phyloP scores from a whole-genome alignment of 306 rosid genomes.

The Quercus dentata region DNA sequence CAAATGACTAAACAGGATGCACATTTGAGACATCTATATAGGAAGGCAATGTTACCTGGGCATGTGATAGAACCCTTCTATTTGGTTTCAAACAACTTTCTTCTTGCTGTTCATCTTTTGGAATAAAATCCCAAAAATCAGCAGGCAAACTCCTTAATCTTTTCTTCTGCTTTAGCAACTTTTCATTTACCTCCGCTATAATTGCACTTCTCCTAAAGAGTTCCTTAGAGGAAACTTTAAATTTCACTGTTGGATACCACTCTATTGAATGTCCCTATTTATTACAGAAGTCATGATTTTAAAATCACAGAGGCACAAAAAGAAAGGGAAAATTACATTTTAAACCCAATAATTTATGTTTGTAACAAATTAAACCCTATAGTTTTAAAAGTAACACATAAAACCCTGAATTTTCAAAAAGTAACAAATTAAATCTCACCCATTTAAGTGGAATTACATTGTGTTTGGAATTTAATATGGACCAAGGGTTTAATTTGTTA shows the following conservation, averaged over 20 bases:
- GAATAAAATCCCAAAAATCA: constrained; percentile 85
- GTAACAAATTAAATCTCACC: too few species aligned
- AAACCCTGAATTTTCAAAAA: too few species aligned
- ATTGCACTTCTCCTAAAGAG: constrained; percentile 61
- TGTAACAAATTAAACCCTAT: too few species aligned
- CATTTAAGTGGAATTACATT: too few species aligned
- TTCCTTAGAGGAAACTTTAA: constrained; percentile 72
- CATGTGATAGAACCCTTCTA: constrained; percentile 71
- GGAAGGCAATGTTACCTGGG: constrained; percentile 55
- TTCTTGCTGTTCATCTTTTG: constrained; percentile 60
- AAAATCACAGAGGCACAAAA: constrained; percentile 1
- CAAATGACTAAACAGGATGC: constrained; percentile 2
- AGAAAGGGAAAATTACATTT: background rate
- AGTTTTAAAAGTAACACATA: too few species aligned
- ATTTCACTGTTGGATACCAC: constrained; percentile 67
- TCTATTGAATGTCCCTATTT: constrained; percentile 54
- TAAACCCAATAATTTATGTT: too few species aligned
- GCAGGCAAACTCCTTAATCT: constrained; percentile 42
- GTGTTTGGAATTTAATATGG: too few species aligned
- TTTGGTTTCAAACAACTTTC: constrained; percentile 41
- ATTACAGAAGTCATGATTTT: constrained; percentile 24
- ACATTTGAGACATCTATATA: background rate
- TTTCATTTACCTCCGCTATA: constrained; percentile 61
- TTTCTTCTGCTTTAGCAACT: constrained; percentile 30
- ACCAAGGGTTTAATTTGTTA: too few species aligned